phyloP scores from a whole-genome alignment of 257 asterid species.

The Solanum commersonii region DNA sequence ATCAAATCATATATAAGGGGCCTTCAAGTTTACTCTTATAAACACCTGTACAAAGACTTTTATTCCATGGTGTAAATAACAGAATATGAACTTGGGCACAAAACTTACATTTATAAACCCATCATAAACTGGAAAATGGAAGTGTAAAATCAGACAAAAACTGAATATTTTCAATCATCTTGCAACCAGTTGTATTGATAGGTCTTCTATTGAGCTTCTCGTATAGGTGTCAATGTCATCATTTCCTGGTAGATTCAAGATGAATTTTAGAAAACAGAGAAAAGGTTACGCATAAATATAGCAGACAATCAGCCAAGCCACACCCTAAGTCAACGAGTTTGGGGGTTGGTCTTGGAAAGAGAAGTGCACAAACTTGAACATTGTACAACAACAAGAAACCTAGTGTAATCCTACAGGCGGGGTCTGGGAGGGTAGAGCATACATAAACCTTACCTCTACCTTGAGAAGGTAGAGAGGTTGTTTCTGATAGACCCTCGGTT shows the following conservation, averaged over 20 bases:
- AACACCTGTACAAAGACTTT: not conserved
- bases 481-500: not conserved
- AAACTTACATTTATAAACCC: conserved; percentile 4
- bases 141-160: not conserved
- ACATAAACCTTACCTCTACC: not conserved
- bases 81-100: not conserved
- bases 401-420: not conserved
- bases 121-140: not conserved
- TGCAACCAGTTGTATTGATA: not conserved
- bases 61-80: not conserved
- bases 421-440: not conserved
- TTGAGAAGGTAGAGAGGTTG: not conserved
- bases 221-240: conserved; percentile 37
- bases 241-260: conserved; percentile 32
- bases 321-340: not conserved
- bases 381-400: not conserved
- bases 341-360: not conserved
- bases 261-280: not conserved
- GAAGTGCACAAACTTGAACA: not conserved
- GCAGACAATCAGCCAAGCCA: not conserved
- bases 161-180: not conserved
- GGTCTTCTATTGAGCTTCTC: conserved; percentile 30
- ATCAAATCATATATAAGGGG: not conserved
- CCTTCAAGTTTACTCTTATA: not conserved
- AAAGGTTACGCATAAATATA: not conserved